phyloP scores from a whole-genome alignment of 2,329 filamentous ascomycete genomes.

The Dissoconium aciculare region DNA sequence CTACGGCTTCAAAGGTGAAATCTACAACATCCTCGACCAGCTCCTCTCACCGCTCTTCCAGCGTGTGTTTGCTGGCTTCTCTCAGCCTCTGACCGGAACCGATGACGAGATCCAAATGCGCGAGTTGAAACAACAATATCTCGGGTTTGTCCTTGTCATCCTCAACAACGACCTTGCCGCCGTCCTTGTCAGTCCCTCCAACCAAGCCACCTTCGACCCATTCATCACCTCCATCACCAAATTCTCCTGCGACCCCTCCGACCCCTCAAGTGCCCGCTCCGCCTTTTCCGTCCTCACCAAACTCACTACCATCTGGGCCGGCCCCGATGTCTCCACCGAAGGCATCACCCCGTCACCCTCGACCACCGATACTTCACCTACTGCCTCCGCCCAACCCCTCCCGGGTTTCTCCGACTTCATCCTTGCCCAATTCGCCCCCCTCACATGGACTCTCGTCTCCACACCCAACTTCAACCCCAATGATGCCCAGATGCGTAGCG shows the following conservation, averaged over 20 bases:
- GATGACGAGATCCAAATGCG: slow-evolving; percentile 92
- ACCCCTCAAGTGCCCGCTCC: slow-evolving; percentile 52
- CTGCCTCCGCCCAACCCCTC: slow-evolving; percentile 38
- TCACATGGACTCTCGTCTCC: slow-evolving; percentile 78
- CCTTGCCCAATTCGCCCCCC: slow-evolving; percentile 71
- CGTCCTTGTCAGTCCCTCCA: slow-evolving; percentile 77
- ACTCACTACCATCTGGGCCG: slow-evolving; percentile 84
- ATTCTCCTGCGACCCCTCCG: slow-evolving; percentile 62
- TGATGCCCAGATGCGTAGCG: slow-evolving; percentile 78
- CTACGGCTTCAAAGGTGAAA: slow-evolving; percentile 88
- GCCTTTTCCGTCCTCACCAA: slow-evolving; percentile 69
- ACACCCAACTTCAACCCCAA: slow-evolving; percentile 66
- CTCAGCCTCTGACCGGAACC: slow-evolving; percentile 72
- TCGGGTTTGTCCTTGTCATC: slow-evolving; percentile 86
- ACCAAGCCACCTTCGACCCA: slow-evolving; percentile 80
- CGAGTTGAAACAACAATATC: slow-evolving; percentile 80
- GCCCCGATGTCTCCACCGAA: slow-evolving; percentile 48
- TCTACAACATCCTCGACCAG: slow-evolving; percentile 74
- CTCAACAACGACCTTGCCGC: slow-evolving; percentile 77
- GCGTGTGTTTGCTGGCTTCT: slow-evolving; percentile 72
- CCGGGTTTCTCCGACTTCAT: slow-evolving; percentile 88
- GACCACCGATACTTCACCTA: slow-evolving; percentile 36
- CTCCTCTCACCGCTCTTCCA: slow-evolving; percentile 80
- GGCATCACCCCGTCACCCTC: slow-evolving; percentile 29
- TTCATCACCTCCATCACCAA: slow-evolving; percentile 74